Evolutionary conservation across 2,329 filamentous ascomycete genomes (phyloP).

Genomic region (Cordyceps cateniannulata): DNA sequence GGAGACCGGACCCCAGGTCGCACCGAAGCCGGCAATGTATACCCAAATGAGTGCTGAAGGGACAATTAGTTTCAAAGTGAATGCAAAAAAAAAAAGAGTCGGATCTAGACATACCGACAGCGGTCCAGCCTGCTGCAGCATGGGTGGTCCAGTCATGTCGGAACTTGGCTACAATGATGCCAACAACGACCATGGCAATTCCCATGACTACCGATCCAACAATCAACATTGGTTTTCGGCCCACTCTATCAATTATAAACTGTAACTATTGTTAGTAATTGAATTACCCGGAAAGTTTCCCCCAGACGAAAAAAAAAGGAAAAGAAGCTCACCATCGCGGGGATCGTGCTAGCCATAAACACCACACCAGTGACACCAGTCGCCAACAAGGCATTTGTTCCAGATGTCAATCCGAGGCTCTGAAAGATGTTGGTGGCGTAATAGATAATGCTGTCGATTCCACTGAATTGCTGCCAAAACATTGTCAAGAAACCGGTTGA

Average conservation of each 20-base stretch:
- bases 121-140: conserved; percentile 30
- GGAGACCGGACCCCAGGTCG: conserved; percentile 39
- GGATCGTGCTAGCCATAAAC: conserved; percentile 44
- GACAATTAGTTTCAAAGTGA: background rate
- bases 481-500: conserved; percentile 56
- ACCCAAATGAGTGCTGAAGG: conserved; percentile 27
- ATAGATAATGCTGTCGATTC: conserved; percentile 39
- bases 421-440: conserved; percentile 52
- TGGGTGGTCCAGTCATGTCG: conserved; percentile 30
- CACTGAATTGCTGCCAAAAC: conserved; percentile 47
- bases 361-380: conserved; percentile 67
- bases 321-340: conserved; percentile 21
- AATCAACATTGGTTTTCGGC: conserved; percentile 33
- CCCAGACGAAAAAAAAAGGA: background rate
- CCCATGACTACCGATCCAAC: conserved; percentile 33
- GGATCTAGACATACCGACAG: conserved; percentile 20
- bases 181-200: conserved; percentile 31
- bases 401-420: conserved; percentile 54
- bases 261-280: conserved; percentile 4
- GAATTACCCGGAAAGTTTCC: background rate
- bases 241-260: conserved; percentile 33
- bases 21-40: conserved; percentile 44
- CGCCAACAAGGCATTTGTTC: conserved; percentile 55
- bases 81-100: background rate
- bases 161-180: conserved; percentile 34